Evolutionary conservation across 2,329 filamentous ascomycete genomes (phyloP), one percentile per base, ranked within the genome.

Genomic region (Fusarium humuli): DNA sequence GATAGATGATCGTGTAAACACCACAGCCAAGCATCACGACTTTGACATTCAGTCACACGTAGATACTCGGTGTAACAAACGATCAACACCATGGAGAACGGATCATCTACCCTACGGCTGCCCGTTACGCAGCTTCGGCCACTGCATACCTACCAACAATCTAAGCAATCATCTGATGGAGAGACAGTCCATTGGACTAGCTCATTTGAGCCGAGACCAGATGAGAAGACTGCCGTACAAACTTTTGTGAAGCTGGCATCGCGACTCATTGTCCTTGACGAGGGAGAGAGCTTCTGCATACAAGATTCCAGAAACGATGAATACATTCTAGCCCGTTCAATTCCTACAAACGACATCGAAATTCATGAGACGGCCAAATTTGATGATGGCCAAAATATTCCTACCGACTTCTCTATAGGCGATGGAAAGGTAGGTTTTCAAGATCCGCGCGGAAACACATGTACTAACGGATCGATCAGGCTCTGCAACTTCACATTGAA

Each of bases 51-150:
- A 14, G 27, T 41, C 20, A 20, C 20, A 40, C n/a, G 12, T 16
- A 42, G 5, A 22, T 30, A 40, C 20, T 40, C 12, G n/a, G 32
- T 41, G 27, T 25, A 23, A 62, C 4, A 16, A 25, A 25, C 3
- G 6, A 49, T 34, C 27, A 27, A 52, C 47, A 59, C n/a, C 23
- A 68, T 69, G 65, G 32, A 65, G 18, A 42, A 45, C 29, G 3
- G 22, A n/a, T 22, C 10, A 9, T n/a, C 48, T 16, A 14, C 13
- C 5, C 6, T 40, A 14, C 22, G 13, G 34, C 60, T 45, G 14
- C 65, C 60, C 4, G 12, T 69, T 5, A 69, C 65, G 59, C 59
- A 69, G 65, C 60, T 69, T 46, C 53, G 65, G 49, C 65, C 65
- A 25, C 65, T 69, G 16, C 59, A 65, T 45, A 65, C 50, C 22